Base-by-base conservation (phyloP, 371 early-diverging fungal genomes). In the Mortierella sp. region DNA sequence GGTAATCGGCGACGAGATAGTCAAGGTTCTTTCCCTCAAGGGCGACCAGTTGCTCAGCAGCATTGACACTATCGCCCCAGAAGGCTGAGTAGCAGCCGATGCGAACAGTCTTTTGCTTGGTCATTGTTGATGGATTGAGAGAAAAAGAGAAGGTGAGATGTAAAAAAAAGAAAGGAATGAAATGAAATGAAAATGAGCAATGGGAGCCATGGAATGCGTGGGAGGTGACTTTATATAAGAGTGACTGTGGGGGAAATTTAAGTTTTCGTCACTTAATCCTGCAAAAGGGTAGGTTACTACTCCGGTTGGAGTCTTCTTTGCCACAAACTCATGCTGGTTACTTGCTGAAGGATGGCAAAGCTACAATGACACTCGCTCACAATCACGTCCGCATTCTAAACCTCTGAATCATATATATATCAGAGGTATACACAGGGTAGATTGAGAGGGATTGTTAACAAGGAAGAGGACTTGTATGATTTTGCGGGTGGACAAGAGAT, bases 11-110 rank as follows among this genome's bases (percentile, higher is more conserved):
- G 0, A 95, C 91, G 66, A 93, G 79, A 85, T 93, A 91, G 83
- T 96, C 85, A 75, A 96, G 85, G 84, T 91, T 87, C 57, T 86
- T 80, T 70, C 88, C 88, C 86, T 93, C 86, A 54, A 92, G 84
- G 54, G 90, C 60, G 70, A 95, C 87, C 40, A 94, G 88, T 78
- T 96, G 89, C 76, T 86, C 74, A 72, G 96, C 89, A 68, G 95
- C 90, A 73, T 91, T 75, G 61, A 90, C 78, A 61, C 92, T 89
- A 76, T 91, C 90, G 58, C 93, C 88, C 92, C 91, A 88, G 87
- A 96, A 93, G 69, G 95, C 90, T 73, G 89, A 89, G 66, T 88
- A 91, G 74, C 91, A 93, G 10, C 92, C 93, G 65, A 93, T 90
- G 62, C 92, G 91, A 28, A 93, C 86, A 58, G 87, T 84, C 68